Conservation (phyloP, 169 alveolate species). For the Cryptosporidium parvum region DNA sequence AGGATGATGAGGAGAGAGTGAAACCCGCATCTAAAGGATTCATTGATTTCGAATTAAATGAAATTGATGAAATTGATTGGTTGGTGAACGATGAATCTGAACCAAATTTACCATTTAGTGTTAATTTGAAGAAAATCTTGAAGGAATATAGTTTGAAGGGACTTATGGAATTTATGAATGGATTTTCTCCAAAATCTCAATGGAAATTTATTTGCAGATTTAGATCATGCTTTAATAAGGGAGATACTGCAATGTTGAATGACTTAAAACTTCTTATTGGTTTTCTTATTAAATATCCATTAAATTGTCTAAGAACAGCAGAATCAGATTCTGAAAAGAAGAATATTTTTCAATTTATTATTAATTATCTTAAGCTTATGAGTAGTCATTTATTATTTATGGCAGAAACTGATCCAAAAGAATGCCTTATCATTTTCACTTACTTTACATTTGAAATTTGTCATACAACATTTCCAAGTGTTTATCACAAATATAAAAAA, state of each 20-base stretch:
- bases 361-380: conserved; percentile 42
- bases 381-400: conserved; percentile 51
- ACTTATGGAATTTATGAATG: conserved; percentile 17
- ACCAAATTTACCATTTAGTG: conserved; percentile 16
- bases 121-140: conserved; percentile 17
- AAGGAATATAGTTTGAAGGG: conserved; percentile 3
- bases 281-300: conserved; percentile 42
- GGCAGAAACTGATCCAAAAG: conserved; percentile 49
- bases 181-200: conserved; percentile 56
- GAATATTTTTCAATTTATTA: neutral
- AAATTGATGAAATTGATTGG: conserved; percentile 33
- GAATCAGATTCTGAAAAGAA: neutral
- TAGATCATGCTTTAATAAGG: conserved; percentile 51
- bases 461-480: conserved; percentile 42
- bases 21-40: neutral
- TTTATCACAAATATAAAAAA: conserved; percentile 1
- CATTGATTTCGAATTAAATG: neutral
- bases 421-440: conserved; percentile 33
- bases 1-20: neutral
- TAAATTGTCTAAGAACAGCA: neutral
- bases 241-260: conserved; percentile 51
- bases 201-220: conserved; percentile 62
- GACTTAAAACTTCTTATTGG: conserved; percentile 57
- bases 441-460: conserved; percentile 62
- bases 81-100: conserved; percentile 50